phyloP scores from a whole-genome alignment of 257 asterid species.

The Apocynum venetum region DNA sequence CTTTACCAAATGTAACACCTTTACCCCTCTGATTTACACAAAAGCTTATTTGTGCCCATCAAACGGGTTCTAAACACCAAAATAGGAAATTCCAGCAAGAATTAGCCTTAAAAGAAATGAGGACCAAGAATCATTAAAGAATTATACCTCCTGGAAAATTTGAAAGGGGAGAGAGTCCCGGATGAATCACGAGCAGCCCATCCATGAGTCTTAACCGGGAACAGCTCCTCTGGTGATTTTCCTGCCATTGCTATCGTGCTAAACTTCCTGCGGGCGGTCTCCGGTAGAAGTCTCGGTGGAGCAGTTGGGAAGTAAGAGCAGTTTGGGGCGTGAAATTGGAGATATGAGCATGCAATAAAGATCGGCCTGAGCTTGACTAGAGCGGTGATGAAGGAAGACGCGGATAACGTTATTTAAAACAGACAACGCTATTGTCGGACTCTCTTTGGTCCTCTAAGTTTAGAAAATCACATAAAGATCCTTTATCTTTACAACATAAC shows the following conservation, averaged over 20 bases:
- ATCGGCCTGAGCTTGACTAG: background rate
- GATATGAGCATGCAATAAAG: background rate
- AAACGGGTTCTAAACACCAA: background rate
- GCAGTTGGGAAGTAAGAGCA: background rate
- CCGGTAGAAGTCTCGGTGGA: background rate
- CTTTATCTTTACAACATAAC: too few relatives aligned
- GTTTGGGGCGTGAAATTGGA: background rate
- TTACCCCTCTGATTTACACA: background rate
- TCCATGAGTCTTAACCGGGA: background rate
- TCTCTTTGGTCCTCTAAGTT: too few relatives aligned
- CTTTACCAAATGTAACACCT: background rate
- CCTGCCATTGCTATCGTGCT: background rate
- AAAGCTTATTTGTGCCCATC: background rate
- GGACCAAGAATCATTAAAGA: background rate
- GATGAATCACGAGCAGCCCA: slow-evolving; percentile 11
- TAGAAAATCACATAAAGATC: too few relatives aligned
- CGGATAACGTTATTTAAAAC: background rate
- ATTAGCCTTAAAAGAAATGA: background rate
- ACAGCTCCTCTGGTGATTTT: background rate
- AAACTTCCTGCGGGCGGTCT: background rate
- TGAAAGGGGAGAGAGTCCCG: slow-evolving; percentile 7
- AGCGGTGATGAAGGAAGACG: background rate
- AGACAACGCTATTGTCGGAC: too few relatives aligned
- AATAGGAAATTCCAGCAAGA: background rate
- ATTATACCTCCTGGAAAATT: slow-evolving; percentile 6